Evolutionary conservation across 2,329 filamentous ascomycete genomes (phyloP).

Genomic region (Xylariaceae sp.): DNA sequence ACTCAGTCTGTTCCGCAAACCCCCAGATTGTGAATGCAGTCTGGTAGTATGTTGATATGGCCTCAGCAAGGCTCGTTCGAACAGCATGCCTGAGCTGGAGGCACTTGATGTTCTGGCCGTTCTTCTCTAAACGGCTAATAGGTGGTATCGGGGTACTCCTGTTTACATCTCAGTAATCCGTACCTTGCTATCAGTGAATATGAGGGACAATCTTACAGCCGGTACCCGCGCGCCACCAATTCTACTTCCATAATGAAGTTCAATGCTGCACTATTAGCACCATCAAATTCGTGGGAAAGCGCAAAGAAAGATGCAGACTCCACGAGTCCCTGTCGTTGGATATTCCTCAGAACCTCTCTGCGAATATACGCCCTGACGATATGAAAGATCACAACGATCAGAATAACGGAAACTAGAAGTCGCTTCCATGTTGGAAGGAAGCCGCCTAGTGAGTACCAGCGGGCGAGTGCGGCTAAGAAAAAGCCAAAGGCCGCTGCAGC

Average conservation of each 20-base stretch:
- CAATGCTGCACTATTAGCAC: constrained; percentile 32
- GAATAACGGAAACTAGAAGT: constrained; percentile 21
- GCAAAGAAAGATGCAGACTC: constrained; percentile 30
- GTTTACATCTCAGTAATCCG: constrained; percentile 15
- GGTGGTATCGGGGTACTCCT: constrained; percentile 87
- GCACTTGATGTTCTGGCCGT: constrained; percentile 72
- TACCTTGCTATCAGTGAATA: background rate
- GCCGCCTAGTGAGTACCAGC: constrained; percentile 29
- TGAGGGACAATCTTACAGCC: constrained; percentile 26
- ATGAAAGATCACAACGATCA: constrained; percentile 20
- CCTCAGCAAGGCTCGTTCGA: constrained; percentile 60
- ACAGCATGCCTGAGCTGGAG: constrained; percentile 72
- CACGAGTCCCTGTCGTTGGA: constrained; percentile 29
- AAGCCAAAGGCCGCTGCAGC: constrained; percentile 31
- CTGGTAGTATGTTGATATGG: constrained; percentile 67
- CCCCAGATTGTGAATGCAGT: constrained; percentile 63
- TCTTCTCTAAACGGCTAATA: constrained; percentile 85
- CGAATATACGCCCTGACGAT: constrained; percentile 29
- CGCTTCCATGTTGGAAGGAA: constrained; percentile 29
- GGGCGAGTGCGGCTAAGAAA: constrained; percentile 26
- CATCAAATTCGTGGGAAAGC: constrained; percentile 31
- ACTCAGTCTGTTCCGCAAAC: constrained; percentile 71
- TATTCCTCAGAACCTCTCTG: constrained; percentile 30
- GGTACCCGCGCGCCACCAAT: constrained; percentile 32
- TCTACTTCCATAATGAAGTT: constrained; percentile 35